These are phyloP conservation scores for Melanogaster broomeanus DNA, from an alignment of 768 basidiomycete genomes.

Conservation along the genomic window DNA sequence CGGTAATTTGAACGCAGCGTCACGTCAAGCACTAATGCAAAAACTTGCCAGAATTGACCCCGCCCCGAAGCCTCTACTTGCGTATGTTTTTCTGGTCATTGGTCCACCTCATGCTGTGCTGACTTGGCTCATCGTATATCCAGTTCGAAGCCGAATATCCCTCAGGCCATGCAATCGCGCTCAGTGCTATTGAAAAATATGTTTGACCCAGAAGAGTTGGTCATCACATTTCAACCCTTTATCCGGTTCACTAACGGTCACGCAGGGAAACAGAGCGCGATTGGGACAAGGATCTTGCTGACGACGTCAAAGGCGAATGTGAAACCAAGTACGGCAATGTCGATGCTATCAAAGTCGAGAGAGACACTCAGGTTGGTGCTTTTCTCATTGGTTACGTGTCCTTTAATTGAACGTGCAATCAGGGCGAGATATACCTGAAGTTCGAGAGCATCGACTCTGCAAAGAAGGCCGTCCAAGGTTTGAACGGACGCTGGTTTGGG, in stretches of 20 bases:
- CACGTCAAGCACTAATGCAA: conserved; percentile 99
- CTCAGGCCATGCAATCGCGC: conserved; percentile 84
- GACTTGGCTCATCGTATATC: conserved; percentile 11
- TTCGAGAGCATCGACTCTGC: conserved; percentile 80
- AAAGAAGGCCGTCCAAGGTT: conserved; percentile 80
- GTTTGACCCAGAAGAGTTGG: conserved; percentile 97
- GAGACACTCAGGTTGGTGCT: conserved; percentile 79
- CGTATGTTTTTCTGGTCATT: conserved; percentile 45
- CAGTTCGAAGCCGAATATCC: conserved; percentile 78
- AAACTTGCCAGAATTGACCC: conserved; percentile 97
- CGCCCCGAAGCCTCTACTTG: conserved; percentile 56
- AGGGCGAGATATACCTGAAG: conserved; percentile 98
- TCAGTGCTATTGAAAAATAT: conserved; percentile 91
- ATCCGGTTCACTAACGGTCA: conserved; percentile 6
- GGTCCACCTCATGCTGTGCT: conserved; percentile 2
- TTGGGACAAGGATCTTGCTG: conserved; percentile 95
- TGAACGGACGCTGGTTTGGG: conserved; percentile 97
- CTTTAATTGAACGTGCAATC: conserved; percentile 13
- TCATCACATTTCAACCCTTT: conserved; percentile 9
- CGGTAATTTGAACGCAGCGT: conserved; percentile 97
- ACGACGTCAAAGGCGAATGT: conserved; percentile 95
- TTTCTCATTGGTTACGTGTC: neutral
- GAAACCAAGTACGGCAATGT: conserved; percentile 89
- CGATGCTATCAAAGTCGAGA: conserved; percentile 88
- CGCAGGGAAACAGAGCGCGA: conserved; percentile 90